Base-by-base conservation (phyloP, 139 green algal species). In the Volvox reticuliferus region DNA sequence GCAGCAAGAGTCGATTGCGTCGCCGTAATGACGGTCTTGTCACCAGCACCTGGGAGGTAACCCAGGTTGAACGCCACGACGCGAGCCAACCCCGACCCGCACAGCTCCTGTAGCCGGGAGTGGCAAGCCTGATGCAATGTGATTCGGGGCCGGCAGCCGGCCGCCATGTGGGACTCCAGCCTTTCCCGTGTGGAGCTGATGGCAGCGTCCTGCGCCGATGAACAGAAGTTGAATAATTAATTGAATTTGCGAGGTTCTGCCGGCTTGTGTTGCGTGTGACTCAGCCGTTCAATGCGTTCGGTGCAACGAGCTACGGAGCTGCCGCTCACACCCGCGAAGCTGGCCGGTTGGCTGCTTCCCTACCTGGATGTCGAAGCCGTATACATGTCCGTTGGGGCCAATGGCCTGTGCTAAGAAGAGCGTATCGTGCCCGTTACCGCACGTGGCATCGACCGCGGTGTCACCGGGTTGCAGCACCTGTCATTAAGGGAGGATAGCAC, bases 341-440 rank as follows among this genome's bases (percentile, higher is more conserved):
- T 55, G 44, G 5, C 44, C 9, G 44, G 9, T 9, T 9, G 9
- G 44, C 44, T 55, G 44, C 9, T 79, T 19, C 12, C 71, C 14
- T 63, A 95, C 90, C 93, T 97, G 94, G 3, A 97, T 81, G 75
- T 98, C 96, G 88, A 97, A 92, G 0, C 82, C 95, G 86, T 91
- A 88, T 17, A 98, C 80, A 0, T 50, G 36, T 16, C 96, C 96
- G 1, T 0, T 37, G 5, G 80, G 87, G 0, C 96, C 96, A 17
- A 98, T 93, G 12, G 78, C 33, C 17, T 93, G 83, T 1, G 94
- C 93, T 24, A 98, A 91, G 75, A 89, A 95, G 3, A 97, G 63
- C 0, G 94, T 96, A 88, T 98, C 96, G 33, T 96, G 85, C 33
- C 96, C 96, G 75, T 97, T 97, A 33, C 96, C 96, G 77, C 88